Evolutionary conservation across 164 flowering plant species (phyloP).

Genomic region (Piper betle): DNA sequence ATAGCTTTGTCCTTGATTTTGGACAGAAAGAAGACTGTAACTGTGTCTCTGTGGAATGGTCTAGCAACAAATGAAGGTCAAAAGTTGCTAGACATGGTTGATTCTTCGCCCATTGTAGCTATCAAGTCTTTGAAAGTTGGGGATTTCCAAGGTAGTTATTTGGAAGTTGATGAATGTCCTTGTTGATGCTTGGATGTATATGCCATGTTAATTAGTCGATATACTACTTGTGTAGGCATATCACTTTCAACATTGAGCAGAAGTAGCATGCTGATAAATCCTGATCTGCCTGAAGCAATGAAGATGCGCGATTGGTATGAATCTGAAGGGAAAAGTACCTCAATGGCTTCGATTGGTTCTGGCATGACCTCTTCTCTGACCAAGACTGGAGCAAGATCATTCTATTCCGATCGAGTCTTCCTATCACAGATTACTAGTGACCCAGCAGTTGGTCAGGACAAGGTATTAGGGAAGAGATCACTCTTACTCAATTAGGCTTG

Average conservation of each 20-base stretch:
- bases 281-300: conserved; percentile 75
- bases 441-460: conserved; percentile 69
- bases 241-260: conserved; percentile 62
- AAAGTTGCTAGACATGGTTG: conserved; percentile 63
- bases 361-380: conserved; percentile 34
- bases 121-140: conserved; percentile 80
- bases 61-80: conserved; percentile 78
- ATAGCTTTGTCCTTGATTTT: too few species aligned
- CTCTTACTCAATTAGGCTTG: background rate
- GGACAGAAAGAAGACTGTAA: conserved; percentile 79
- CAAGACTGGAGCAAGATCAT: conserved; percentile 40
- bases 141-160: conserved; percentile 71
- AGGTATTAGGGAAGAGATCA: conserved; percentile 1
- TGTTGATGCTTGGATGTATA: background rate
- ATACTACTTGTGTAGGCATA: conserved; percentile 36
- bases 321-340: conserved; percentile 70
- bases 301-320: conserved; percentile 78
- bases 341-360: conserved; percentile 68
- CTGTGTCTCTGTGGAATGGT: conserved; percentile 86
- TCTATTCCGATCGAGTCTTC: conserved; percentile 64
- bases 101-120: conserved; percentile 67
- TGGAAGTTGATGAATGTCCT: background rate
- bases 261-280: conserved; percentile 54
- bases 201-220: background rate
- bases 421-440: conserved; percentile 49